Percentiles rank a stretch among this genome's conserved stretches.
These are phyloP conservation scores for Rubia yunnanensis DNA, from an alignment of 257 asterid species.

Conservation along the genomic window DNA sequence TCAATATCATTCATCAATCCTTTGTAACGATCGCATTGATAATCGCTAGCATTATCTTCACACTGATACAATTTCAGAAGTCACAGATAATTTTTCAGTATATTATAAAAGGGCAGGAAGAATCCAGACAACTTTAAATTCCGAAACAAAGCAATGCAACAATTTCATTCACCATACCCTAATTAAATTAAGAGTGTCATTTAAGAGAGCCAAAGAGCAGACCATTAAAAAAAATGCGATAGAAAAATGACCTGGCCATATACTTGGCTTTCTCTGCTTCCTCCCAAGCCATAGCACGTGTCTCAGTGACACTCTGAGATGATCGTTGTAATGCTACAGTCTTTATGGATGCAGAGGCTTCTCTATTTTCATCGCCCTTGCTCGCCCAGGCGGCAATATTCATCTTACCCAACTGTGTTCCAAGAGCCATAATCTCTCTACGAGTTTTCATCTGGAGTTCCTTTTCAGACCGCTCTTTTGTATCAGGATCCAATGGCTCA, in stretches of 20 bases:
- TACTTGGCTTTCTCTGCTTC: conserved; percentile 86
- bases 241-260: conserved; percentile 58
- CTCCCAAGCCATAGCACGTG: conserved; percentile 93
- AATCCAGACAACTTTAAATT: neutral
- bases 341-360: conserved; percentile 22
- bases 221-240: neutral
- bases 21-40: neutral
- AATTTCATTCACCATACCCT: neutral
- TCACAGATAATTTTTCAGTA: neutral
- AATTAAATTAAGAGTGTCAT: conserved; percentile 10
- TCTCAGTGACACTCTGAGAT: conserved; percentile 44
- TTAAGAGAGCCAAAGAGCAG: conserved; percentile 14
- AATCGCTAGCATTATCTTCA: neutral
- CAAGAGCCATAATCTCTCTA: conserved; percentile 82
- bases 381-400: conserved; percentile 99
- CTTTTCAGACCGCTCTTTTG: conserved; percentile 58
- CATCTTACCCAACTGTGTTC: conserved; percentile 89
- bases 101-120: neutral
- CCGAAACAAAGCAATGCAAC: neutral
- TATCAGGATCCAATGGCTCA: conserved; percentile 16
- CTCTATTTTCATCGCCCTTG: conserved; percentile 60
- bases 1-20: too few relatives aligned
- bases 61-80: neutral
- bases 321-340: conserved; percentile 29
- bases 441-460: conserved; percentile 72